These are phyloP conservation scores for Penicillium sp. DNA, from an alignment of 2,329 filamentous ascomycete genomes.

Conservation along the genomic window DNA sequence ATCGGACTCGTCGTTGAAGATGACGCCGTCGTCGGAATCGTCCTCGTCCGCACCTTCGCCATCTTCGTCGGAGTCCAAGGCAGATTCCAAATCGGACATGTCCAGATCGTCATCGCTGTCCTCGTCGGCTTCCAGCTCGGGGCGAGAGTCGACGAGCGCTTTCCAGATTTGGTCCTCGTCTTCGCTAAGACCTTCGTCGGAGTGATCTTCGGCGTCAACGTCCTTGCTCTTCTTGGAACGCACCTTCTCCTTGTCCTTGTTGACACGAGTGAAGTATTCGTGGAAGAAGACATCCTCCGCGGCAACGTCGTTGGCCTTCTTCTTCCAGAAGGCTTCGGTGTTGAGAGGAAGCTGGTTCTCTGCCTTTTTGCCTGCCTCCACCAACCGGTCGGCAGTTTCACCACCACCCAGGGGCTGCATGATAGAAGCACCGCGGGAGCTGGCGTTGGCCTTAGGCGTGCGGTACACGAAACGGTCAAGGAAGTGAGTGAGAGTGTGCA, in stretches of 20 bases:
- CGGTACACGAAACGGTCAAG: conserved; percentile 98
- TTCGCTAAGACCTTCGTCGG: conserved; percentile 54
- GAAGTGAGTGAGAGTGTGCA: conserved; percentile 91
- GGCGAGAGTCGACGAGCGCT: conserved; percentile 76
- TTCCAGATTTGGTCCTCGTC: conserved; percentile 86
- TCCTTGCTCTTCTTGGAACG: conserved; percentile 58
- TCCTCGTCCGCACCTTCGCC: conserved; percentile 43
- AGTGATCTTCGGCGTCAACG: conserved; percentile 44
- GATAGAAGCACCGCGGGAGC: conserved; percentile 76
- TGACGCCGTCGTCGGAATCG: conserved; percentile 46
- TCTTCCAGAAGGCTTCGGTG: conserved; percentile 84
- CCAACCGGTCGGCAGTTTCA: conserved; percentile 59
- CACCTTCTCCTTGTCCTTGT: conserved; percentile 54
- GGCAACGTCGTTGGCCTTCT: conserved; percentile 81
- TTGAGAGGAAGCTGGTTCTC: conserved; percentile 68
- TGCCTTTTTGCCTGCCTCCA: conserved; percentile 58
- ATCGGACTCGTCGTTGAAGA: conserved; percentile 48
- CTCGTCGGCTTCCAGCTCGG: conserved; percentile 67
- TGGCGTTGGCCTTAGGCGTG: conserved; percentile 70
- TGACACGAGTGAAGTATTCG: conserved; percentile 81
- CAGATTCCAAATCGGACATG: conserved; percentile 54
- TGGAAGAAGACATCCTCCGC: conserved; percentile 98
- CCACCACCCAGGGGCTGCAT: conserved; percentile 86
- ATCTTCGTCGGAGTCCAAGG: conserved; percentile 46
- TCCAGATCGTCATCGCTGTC: conserved; percentile 60